Evolutionary conservation across 1,284 basidiomycete genomes (phyloP).

Genomic region (Rhodotorula sp.): DNA sequence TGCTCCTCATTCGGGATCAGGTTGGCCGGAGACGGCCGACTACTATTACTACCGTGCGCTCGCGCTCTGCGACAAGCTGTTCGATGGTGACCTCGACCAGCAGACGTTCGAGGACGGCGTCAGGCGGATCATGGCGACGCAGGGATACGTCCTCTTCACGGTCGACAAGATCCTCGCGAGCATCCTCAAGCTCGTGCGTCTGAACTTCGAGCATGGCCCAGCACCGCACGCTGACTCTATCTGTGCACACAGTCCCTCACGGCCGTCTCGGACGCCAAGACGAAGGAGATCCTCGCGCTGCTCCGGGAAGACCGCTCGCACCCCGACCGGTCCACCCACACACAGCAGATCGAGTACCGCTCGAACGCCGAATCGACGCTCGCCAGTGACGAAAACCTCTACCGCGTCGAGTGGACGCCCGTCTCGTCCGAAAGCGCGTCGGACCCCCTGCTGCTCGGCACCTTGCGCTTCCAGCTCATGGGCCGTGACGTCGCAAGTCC

Average conservation of each 20-base stretch:
- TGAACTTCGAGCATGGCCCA: not conserved
- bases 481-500: conserved; percentile 45
- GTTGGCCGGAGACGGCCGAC: conserved; percentile 49
- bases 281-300: conserved; percentile 38
- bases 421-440: not conserved
- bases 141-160: conserved; percentile 62
- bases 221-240: not conserved
- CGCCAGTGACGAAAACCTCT: conserved; percentile 46
- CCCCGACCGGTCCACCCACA: conserved; percentile 38
- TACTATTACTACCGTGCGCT: conserved; percentile 85
- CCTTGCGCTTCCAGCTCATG: conserved; percentile 45
- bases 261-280: conserved; percentile 37
- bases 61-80: conserved; percentile 88
- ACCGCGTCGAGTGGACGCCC: conserved; percentile 45
- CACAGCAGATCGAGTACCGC: conserved; percentile 43
- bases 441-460: conserved; percentile 10
- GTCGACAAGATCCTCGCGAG: conserved; percentile 50
- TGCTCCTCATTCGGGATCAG: conserved; percentile 51
- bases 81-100: conserved; percentile 88
- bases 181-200: conserved; percentile 38
- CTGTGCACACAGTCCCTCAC: conserved; percentile 21
- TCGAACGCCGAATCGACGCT: conserved; percentile 39
- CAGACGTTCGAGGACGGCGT: conserved; percentile 89
- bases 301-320: conserved; percentile 44
- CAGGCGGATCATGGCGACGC: conserved; percentile 93